Base-by-base conservation (phyloP, 306 rosid species). In the Coriaria nepalensis region DNA sequence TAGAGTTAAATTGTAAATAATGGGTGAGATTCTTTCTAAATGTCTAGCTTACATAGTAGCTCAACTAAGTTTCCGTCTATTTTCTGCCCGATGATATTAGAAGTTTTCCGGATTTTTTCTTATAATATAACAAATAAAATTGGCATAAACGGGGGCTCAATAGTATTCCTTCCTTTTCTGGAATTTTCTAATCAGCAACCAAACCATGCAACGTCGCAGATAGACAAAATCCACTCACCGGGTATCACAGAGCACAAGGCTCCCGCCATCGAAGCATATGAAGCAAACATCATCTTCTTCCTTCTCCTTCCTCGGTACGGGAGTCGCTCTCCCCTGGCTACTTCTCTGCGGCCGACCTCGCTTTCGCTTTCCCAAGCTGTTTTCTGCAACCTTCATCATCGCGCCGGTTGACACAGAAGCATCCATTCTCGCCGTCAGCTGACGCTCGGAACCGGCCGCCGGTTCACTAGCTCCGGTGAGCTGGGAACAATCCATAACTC, bases 201-300 rank as follows among this genome's bases (percentile, higher is more conserved):
- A 11, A 55, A 47, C 50, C 29, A 20, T 50, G 2, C 35, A 2
- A n/a, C n/a, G n/a, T 15, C 38, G 7, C 38, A 34, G 20, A 6
- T 33, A 33, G 37, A 13, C 12, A 49, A 56, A 35, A 8, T 4
- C 67, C 33, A 59, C 88, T 79, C 72, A 92, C 99, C 99, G 80
- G 59, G 94, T 94, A 82, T 92, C 99, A 54, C 99, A 92, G 55
- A 92, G 94, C 60, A 92, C 99, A 29, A 86, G 94, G 56, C 80
- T 86, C 29, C 99, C 99, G 2, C 99, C 99, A 33, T 92, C 99
- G 54, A 92, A 92, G 78, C 99, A 92, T 8, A 92, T 79, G 51
- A 92, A 92, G 56, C 99, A 92, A 40, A 92, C 96, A 49, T 86
- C 99, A 43, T 92, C 99, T 40, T 82, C 98, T 2, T 85, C 96